phyloP scores from a whole-genome alignment of 2,329 filamentous ascomycete species.

The Colletotrichum graminicola region DNA sequence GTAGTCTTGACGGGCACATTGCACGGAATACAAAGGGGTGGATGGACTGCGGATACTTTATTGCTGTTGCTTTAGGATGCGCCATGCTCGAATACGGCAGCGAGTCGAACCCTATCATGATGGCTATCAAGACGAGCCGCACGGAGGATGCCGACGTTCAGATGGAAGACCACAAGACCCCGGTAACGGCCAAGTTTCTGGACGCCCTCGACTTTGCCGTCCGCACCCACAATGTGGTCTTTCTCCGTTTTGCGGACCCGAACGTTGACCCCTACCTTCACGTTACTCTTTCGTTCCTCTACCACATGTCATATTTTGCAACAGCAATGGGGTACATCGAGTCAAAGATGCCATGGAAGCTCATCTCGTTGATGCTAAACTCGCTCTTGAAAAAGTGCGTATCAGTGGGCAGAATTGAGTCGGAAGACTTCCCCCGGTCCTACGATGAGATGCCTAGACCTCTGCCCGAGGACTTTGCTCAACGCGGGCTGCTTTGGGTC shows the following conservation, averaged over 20 bases:
- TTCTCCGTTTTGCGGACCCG: too few species aligned
- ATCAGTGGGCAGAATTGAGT: conserved; percentile 43
- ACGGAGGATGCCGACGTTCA: too few species aligned
- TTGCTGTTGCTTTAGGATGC: conserved; percentile 46
- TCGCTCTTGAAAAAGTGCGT: conserved; percentile 45
- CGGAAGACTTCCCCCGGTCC: conserved; percentile 60
- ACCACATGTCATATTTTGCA: too few species aligned
- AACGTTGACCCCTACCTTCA: too few species aligned
- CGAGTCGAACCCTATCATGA: conserved; percentile 14
- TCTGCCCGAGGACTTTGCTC: conserved; percentile 76
- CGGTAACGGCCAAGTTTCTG: too few species aligned
- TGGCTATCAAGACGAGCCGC: too few species aligned
- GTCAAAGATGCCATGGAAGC: conserved; percentile 64
- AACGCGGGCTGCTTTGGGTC: conserved; percentile 73
- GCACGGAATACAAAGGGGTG: conserved; percentile 62
- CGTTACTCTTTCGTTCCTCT: too few species aligned
- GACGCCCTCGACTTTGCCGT: too few species aligned
- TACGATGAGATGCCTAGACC: conserved; percentile 62
- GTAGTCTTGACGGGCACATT: conserved; percentile 69
- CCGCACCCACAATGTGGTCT: too few species aligned
- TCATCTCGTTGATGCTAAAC: conserved; percentile 57
- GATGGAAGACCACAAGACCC: too few species aligned
- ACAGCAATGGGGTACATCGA: too few species aligned
- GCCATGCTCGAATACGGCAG: conserved; percentile 64
- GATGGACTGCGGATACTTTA: conserved; percentile 66